Percentiles rank a stretch among this genome's conserved stretches.
phyloP scores from a whole-genome alignment of 352 stramenopile genomes.

The Globisporangium cederbergense region DNA sequence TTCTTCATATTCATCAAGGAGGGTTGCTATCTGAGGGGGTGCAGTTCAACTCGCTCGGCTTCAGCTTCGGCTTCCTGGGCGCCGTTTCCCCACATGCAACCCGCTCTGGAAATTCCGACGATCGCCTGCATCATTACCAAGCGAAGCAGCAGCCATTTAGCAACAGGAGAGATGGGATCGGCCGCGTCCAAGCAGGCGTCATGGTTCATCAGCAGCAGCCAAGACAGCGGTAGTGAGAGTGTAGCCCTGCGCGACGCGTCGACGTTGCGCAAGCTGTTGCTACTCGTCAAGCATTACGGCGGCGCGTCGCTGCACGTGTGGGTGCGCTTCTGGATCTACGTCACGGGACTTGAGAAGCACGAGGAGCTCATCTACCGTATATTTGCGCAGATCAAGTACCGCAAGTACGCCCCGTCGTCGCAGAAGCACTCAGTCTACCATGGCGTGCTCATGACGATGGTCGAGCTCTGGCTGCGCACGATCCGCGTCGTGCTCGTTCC shows the following conservation, averaged over 20 bases:
- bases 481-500: conserved; percentile 69
- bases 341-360: conserved; percentile 65
- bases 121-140: not conserved
- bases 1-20: not conserved
- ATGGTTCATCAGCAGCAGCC: conserved; percentile 2
- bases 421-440: conserved; percentile 42
- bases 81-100: not conserved
- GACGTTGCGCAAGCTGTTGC: conserved; percentile 15
- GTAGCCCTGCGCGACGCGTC: not conserved
- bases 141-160: not conserved
- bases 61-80: not conserved
- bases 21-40: not conserved
- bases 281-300: conserved; percentile 21
- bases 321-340: conserved; percentile 80
- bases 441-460: conserved; percentile 51
- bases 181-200: conserved; percentile 5
- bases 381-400: conserved; percentile 51
- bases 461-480: conserved; percentile 71
- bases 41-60: not conserved
- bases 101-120: not conserved
- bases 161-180: conserved; percentile 11
- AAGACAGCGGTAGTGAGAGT: not conserved
- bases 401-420: conserved; percentile 23
- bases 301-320: conserved; percentile 41
- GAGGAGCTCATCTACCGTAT: conserved; percentile 46